Conservation (phyloP, 2,329 filamentous ascomycete genomes). For the Rhexocercosporidium sp. region DNA sequence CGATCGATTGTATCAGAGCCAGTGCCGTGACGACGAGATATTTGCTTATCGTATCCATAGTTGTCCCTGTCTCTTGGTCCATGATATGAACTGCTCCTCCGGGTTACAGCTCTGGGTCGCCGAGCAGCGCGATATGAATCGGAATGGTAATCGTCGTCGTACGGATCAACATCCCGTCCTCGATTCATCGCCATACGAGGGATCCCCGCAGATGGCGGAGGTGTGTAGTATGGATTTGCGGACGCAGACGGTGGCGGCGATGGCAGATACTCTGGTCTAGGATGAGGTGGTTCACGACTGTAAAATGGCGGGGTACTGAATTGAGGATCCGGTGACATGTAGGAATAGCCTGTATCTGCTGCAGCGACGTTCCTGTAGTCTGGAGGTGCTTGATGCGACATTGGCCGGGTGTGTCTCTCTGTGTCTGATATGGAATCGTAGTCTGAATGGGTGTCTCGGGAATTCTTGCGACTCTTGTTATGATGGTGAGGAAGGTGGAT, state of each 20-base stretch:
- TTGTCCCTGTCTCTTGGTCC: slow-evolving; percentile 15
- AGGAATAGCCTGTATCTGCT: slow-evolving; percentile 1
- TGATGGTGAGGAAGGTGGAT: not conserved
- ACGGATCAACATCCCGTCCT: slow-evolving; percentile 13
- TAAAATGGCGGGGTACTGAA: slow-evolving; percentile 8
- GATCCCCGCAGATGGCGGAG: not conserved
- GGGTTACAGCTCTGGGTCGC: slow-evolving; percentile 17
- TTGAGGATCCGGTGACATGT: slow-evolving; percentile 1
- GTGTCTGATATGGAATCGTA: slow-evolving; percentile 6
- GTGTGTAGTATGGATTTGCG: slow-evolving; percentile 1
- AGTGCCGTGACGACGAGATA: slow-evolving; percentile 9
- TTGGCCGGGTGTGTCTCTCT: not conserved
- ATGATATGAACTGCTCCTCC: slow-evolving; percentile 29
- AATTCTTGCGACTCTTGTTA: slow-evolving; percentile 17
- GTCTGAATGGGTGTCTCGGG: slow-evolving; percentile 13
- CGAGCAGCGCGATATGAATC: slow-evolving; percentile 12
- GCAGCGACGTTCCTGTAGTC: not conserved
- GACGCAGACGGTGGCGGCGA: not conserved
- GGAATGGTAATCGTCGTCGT: slow-evolving; percentile 26
- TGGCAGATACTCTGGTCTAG: slow-evolving; percentile 26
- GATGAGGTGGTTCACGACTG: slow-evolving; percentile 11
- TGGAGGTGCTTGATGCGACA: not conserved
- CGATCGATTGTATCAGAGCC: slow-evolving; percentile 9
- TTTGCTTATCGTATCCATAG: slow-evolving; percentile 4
- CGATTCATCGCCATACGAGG: slow-evolving; percentile 13